A percentile compares a stretch with the other conserved stretches of the same genome.
phyloP scores from a whole-genome alignment of 768 basidiomycete genomes.

The Mycena polygramma region DNA sequence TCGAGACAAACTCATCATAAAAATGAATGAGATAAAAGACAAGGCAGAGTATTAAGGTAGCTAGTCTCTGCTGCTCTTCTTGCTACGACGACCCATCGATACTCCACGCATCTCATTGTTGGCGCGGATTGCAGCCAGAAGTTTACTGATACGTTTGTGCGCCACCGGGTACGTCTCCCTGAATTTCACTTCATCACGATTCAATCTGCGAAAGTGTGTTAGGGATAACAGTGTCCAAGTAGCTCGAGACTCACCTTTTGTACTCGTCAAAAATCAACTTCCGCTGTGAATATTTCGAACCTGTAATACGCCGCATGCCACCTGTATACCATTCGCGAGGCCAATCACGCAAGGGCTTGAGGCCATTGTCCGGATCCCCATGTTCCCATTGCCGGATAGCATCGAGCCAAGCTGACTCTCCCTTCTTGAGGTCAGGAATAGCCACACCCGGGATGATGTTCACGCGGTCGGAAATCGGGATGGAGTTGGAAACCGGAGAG shows the following conservation, averaged over 20 bases:
- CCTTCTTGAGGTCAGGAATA: constrained; percentile 24
- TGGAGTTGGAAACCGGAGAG: background rate
- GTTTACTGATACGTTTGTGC: background rate
- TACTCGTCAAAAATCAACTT: constrained; percentile 17
- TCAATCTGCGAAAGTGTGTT: background rate
- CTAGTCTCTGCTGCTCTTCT: too few species aligned
- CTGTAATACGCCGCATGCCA: constrained; percentile 14
- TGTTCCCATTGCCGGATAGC: constrained; percentile 2
- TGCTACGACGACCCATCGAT: too few species aligned
- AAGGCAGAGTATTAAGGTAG: too few species aligned
- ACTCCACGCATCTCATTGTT: constrained; percentile 1
- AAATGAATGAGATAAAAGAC: too few species aligned
- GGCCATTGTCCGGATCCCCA: background rate
- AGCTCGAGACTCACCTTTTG: background rate
- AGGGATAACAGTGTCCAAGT: background rate
- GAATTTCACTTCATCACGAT: background rate
- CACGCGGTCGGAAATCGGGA: background rate
- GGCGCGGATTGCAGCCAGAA: background rate
- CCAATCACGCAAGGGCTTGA: constrained; percentile 8
- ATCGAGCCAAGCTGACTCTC: constrained; percentile 1
- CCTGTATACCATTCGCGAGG: constrained; percentile 4
- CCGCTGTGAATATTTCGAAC: constrained; percentile 12
- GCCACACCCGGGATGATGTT: constrained; percentile 9
- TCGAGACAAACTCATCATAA: too few species aligned
- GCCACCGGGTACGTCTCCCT: background rate